These are phyloP conservation scores for Jackrogersella minutella DNA, from an alignment of 495 filamentous ascomycete genomes.

Conservation along the genomic window DNA sequence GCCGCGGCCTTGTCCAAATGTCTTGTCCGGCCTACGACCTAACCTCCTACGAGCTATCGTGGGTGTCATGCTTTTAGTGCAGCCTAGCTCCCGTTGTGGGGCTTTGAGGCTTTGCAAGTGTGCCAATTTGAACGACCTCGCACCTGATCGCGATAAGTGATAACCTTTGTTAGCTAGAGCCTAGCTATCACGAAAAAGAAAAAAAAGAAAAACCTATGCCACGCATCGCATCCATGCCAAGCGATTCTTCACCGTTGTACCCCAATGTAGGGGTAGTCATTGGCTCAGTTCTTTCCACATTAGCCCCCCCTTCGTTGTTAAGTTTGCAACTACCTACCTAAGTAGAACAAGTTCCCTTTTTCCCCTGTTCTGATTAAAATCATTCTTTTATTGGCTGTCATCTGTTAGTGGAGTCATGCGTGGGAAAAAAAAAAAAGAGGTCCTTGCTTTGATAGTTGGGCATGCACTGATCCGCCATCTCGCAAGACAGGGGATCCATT, in stretches of 20 bases:
- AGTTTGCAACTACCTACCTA: conserved; percentile 29
- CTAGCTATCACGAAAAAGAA: conserved; percentile 8
- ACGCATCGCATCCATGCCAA: conserved; percentile 14
- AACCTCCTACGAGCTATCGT: conserved; percentile 20
- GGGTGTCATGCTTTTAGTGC: conserved; percentile 37
- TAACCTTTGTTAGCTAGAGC: conserved; percentile 1
- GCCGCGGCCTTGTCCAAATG: conserved; percentile 14
- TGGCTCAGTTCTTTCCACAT: conserved; percentile 11
- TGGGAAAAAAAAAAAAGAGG: background rate
- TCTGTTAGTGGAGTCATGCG: conserved; percentile 22
- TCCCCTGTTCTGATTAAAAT: background rate
- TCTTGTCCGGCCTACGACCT: conserved; percentile 24
- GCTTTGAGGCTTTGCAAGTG: conserved; percentile 45
- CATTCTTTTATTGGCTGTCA: conserved; percentile 14
- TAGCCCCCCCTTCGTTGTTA: conserved; percentile 10
- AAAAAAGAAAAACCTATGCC: conserved; percentile 12
- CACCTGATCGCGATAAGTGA: conserved; percentile 23
- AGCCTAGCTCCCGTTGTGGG: conserved; percentile 49
- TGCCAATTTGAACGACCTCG: conserved; percentile 40
- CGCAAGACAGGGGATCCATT: conserved; percentile 7
- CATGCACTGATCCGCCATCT: conserved; percentile 22
- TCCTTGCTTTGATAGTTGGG: conserved; percentile 13
- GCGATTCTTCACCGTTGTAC: conserved; percentile 20
- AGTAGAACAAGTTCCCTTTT: conserved; percentile 25
- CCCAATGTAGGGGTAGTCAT: conserved; percentile 10